Base-by-base conservation (phyloP, 345 rosid genomes). In the Lepidium didymum region DNA sequence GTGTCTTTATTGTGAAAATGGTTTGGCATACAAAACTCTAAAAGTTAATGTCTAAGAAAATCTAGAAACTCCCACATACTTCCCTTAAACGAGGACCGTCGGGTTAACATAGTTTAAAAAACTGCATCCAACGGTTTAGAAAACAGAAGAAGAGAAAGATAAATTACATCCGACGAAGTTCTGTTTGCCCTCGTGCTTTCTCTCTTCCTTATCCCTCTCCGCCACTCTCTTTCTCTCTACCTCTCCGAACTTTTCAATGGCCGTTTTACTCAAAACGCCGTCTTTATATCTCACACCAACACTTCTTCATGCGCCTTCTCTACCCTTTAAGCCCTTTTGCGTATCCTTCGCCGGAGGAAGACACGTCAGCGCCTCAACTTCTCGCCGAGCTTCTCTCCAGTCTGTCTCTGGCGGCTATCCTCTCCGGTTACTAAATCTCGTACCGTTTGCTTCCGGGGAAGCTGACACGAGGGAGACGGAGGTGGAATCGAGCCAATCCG, bases 391-490 rank as follows among this genome's bases (percentile, higher is more conserved):
- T 67, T 73, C 83, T 44, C 82, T 78, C 33, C 83, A 75, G 33
- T 65, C 67, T 59, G 47, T 72, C 54, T 40, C 77, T 41, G 12
- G 54, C 57, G 29, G 47, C 18, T 70, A 67, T 61, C 76, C 86
- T 41, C 73, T 61, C 57, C 80, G 87, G 44, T 80, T 81, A 55
- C 55, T 44, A 6, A 85, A 77, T 58, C 69, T 82, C 50, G 76
- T 67, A 19, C 81, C 87, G 15, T 85, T 82, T 34, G 82, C 89
- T 76, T 80, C 93, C 0, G 90, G 91, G 14, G 97, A 91, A 53
- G 70, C 88, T 0, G 91, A 85, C 61, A 81, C 88, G 27, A 64
- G 82, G 18, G 80, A 79, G 70, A 72, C 86, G 2, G 74, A 81
- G 73, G 77, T 80, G 77, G 70, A 74, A 51, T 75, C 79, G 52